Conservation (phyloP, 345 rosid genomes). For the Cardamine resedifolia region DNA sequence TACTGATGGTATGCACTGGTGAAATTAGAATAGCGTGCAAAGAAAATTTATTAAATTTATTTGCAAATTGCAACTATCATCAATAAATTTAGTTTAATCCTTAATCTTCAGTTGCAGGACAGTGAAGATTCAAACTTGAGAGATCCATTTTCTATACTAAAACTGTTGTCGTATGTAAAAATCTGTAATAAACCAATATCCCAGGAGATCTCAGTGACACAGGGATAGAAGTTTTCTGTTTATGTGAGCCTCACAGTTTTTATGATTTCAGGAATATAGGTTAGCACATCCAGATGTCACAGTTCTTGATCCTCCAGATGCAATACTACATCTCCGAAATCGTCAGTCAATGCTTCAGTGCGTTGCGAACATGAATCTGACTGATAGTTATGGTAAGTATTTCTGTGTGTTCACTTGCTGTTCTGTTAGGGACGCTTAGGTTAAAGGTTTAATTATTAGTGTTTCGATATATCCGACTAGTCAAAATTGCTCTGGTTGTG, state of each 20-base stretch:
- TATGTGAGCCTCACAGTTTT: not conserved
- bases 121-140: not conserved
- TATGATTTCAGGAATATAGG: constrained; percentile 10
- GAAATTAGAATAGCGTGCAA: not conserved
- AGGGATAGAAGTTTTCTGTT: not conserved
- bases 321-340: constrained; percentile 11
- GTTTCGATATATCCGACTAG: not conserved
- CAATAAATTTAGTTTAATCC: not conserved
- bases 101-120: not conserved
- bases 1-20: not conserved
- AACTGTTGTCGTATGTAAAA: not conserved
- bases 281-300: constrained; percentile 17
- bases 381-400: constrained; percentile 10
- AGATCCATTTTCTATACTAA: not conserved
- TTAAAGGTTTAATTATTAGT: not conserved
- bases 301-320: constrained; percentile 19
- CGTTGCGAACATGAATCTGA: constrained; percentile 7
- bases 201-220: not conserved
- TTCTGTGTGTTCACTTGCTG: not conserved
- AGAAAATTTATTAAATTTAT: not conserved
- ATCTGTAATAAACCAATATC: not conserved
- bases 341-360: constrained; percentile 19
- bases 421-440: not conserved
- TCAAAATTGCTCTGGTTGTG: not conserved
- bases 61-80: not conserved